phyloP scores from a whole-genome alignment of 2,329 filamentous ascomycete genomes.

The Diaporthe humulicola region DNA sequence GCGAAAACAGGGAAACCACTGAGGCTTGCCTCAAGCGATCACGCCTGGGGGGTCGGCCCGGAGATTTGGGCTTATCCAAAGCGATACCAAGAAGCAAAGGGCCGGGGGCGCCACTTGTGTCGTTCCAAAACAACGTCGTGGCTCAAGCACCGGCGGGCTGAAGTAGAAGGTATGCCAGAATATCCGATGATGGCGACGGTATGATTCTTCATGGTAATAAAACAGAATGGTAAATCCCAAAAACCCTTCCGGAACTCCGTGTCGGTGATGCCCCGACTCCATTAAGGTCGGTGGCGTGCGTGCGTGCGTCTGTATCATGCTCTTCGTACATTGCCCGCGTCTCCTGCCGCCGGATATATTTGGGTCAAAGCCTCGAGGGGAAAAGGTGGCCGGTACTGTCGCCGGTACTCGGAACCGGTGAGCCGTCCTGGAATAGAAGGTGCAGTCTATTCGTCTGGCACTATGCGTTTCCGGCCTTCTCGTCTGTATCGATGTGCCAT shows the following conservation, averaged over 20 bases:
- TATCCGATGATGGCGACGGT: conserved; percentile 35
- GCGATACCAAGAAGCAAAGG: conserved; percentile 6
- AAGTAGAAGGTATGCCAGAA: conserved; percentile 36
- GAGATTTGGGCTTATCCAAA: conserved; percentile 18
- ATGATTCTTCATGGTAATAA: conserved; percentile 35
- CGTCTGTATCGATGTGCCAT: conserved; percentile 97
- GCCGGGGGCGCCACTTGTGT: background rate
- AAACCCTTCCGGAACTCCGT: conserved; percentile 39
- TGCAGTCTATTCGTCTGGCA: conserved; percentile 4
- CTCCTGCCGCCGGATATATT: conserved; percentile 37
- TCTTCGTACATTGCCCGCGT: conserved; percentile 42
- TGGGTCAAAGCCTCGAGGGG: conserved; percentile 31
- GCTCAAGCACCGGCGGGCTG: conserved; percentile 1
- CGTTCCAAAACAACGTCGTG: background rate
- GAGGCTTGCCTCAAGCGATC: conserved; percentile 1
- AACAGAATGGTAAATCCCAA: conserved; percentile 35
- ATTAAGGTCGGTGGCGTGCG: conserved; percentile 37
- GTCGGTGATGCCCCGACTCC: conserved; percentile 37
- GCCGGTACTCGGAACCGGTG: conserved; percentile 14
- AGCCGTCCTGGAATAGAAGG: conserved; percentile 37
- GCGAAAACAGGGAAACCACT: background rate
- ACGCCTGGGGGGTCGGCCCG: background rate
- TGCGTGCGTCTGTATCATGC: conserved; percentile 39
- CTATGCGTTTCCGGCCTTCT: conserved; percentile 86
- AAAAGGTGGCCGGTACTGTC: conserved; percentile 25